Evolutionary conservation across 306 rosid genomes (phyloP), one percentile per base, ranked within the genome.

Genomic region (Geum urbanum): DNA sequence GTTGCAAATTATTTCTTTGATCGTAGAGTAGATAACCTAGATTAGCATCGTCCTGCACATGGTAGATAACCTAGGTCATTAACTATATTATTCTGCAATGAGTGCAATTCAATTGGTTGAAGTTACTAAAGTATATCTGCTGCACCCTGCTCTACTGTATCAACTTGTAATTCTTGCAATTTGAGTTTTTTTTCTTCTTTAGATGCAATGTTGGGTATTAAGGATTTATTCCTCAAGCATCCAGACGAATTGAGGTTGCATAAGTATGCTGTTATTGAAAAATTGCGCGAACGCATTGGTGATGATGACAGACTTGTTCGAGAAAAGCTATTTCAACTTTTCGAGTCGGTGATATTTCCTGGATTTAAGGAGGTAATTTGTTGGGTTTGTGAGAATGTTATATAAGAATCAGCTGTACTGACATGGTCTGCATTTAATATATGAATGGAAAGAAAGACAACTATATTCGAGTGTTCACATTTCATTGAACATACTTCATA

Each of bases 191-290:
- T 45, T 67, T 40, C 45, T 43, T 52, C 13, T 58, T 66, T 63
- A 94, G 96, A 89, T 85, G 97, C 97, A 47, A 78, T 94, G 90
- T 52, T 77, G 66, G 98, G 98, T 66, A 85, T 94, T 49, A 87
- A 77, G 85, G 96, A 85, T 69, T 81, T 94, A 65, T 86, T 90
- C 76, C 54, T 14, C 52, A 90, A 80, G 76, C 39, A 81, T 82
- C 97, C 96, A 75, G 77, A 61, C 35, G 98, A 94, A 77, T 76
- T 86, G 78, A 78, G 74, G 84, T 78, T 71, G 78, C 89, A 90
- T 82, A 89, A 82, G 73, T 77, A 85, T 32, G 87, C 91, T 51
- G 87, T 86, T 46, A 58, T 85, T 9, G 97, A 88, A 67, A 94
- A 90, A 69, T 80, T 88, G 53, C 88, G 97, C 3, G 92, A 88